phyloP scores from a whole-genome alignment of 2,329 filamentous ascomycete species.

The Paraconiothyrium brasiliense region DNA sequence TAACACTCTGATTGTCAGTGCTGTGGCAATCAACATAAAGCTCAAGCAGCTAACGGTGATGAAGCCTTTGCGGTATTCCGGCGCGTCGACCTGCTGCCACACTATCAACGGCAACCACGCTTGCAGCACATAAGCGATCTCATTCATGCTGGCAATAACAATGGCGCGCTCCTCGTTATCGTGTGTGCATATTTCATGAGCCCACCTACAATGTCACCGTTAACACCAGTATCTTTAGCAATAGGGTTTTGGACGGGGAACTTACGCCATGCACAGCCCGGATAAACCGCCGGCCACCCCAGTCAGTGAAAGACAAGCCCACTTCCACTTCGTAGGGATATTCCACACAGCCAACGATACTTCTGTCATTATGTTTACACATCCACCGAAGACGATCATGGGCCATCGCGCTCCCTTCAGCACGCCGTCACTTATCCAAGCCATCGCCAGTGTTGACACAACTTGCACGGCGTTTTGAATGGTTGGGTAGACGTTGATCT shows the following conservation, averaged over 20 bases:
- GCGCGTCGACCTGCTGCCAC: constrained; percentile 72
- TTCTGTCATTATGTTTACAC: constrained; percentile 53
- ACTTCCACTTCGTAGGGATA: constrained; percentile 66
- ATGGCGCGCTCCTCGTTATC: constrained; percentile 73
- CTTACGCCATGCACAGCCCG: constrained; percentile 61
- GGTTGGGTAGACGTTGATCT: constrained; percentile 67
- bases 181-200: constrained; percentile 63
- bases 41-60: constrained; percentile 54
- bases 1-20: constrained; percentile 57
- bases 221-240: constrained; percentile 11
- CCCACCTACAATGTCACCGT: constrained; percentile 51
- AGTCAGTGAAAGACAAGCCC: constrained; percentile 68
- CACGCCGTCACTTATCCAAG: constrained; percentile 71
- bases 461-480: constrained; percentile 63
- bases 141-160: constrained; percentile 73
- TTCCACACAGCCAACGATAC: constrained; percentile 59
- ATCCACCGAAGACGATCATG: constrained; percentile 66
- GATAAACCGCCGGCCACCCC: constrained; percentile 59
- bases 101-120: constrained; percentile 74
- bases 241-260: constrained; percentile 6
- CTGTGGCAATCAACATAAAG: constrained; percentile 57
- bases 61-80: constrained; percentile 69
- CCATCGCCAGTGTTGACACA: constrained; percentile 69
- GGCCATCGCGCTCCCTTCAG: constrained; percentile 70
- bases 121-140: constrained; percentile 74